These are phyloP conservation scores for Podospora anserina DNA, from an alignment of 495 filamentous ascomycete species.

Conservation along the genomic window DNA sequence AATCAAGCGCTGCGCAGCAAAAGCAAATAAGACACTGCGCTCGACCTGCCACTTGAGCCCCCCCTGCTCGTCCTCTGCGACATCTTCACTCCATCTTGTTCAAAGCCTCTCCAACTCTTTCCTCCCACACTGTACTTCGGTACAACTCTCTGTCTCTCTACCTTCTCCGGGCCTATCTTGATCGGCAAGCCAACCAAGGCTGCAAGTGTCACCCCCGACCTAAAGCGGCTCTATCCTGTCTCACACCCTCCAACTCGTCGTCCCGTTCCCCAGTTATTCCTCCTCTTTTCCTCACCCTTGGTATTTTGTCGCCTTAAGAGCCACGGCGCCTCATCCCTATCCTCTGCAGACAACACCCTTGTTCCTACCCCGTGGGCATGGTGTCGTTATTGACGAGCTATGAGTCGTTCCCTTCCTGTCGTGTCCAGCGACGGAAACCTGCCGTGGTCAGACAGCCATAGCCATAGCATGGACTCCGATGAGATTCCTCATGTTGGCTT, in stretches of 20 bases:
- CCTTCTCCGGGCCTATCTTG: conserved; percentile 8
- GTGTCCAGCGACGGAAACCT: conserved; percentile 42
- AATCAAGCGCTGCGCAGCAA: conserved; percentile 19
- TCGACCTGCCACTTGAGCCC: not conserved
- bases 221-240: conserved; percentile 9
- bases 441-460: conserved; percentile 43
- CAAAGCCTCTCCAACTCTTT: not conserved
- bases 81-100: not conserved
- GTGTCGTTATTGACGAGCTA: conserved; percentile 43
- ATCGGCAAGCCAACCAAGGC: conserved; percentile 5
- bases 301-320: conserved; percentile 22
- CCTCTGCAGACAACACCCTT: conserved; percentile 6
- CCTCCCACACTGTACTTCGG: not conserved
- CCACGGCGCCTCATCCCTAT: conserved; percentile 13
- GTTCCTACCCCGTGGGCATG: conserved; percentile 28
- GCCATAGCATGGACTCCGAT: conserved; percentile 44
- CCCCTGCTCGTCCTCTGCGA: not conserved
- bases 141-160: not conserved
- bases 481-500: conserved; percentile 37
- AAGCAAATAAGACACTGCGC: conserved; percentile 20
- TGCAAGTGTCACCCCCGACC: conserved; percentile 8
- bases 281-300: conserved; percentile 6
- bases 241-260: not conserved
- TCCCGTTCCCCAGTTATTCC: not conserved
- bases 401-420: conserved; percentile 42